Evolutionary conservation across 2,329 filamentous ascomycete genomes (phyloP).

Genomic region (Pyricularia pennisetigena): DNA sequence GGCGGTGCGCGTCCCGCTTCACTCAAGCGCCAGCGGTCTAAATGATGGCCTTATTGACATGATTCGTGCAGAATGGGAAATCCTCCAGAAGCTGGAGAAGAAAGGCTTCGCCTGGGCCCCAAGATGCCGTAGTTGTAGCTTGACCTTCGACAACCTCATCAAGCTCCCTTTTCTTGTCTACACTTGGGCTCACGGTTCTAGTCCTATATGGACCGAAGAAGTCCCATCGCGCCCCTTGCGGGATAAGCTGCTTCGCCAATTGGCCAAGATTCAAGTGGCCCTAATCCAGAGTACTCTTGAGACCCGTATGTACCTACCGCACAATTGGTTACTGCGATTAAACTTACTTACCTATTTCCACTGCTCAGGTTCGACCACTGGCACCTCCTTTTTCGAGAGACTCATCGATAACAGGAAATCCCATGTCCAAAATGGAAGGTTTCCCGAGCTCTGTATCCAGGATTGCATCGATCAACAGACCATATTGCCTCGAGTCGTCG

Average conservation of each 20-base stretch:
- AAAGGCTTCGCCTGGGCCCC: not conserved
- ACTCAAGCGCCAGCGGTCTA: not conserved
- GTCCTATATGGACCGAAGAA: not conserved
- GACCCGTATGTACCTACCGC: not conserved
- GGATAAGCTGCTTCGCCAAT: not conserved
- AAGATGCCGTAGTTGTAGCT: not conserved
- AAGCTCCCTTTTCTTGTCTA: not conserved
- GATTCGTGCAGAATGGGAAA: not conserved
- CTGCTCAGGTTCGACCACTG: not conserved
- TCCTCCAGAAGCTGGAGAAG: not conserved
- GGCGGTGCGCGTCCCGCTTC: not conserved
- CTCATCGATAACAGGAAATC: not conserved
- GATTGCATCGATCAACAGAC: not conserved
- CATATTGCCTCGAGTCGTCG: not conserved
- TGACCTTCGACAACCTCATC: slow-evolving; percentile 1
- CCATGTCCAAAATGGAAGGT: not conserved
- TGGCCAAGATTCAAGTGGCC: not conserved
- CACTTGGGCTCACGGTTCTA: not conserved
- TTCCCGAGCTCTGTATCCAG: not conserved
- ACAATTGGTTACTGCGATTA: not conserved
- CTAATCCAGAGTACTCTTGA: not conserved
- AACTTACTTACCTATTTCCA: not conserved
- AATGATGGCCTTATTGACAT: not conserved
- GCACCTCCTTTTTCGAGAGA: not conserved
- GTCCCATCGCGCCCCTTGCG: not conserved